Evolutionary conservation across 148 eudicot genomes (phyloP), one percentile per base, ranked within the genome.

Genomic region (Polygonum maritimum): DNA sequence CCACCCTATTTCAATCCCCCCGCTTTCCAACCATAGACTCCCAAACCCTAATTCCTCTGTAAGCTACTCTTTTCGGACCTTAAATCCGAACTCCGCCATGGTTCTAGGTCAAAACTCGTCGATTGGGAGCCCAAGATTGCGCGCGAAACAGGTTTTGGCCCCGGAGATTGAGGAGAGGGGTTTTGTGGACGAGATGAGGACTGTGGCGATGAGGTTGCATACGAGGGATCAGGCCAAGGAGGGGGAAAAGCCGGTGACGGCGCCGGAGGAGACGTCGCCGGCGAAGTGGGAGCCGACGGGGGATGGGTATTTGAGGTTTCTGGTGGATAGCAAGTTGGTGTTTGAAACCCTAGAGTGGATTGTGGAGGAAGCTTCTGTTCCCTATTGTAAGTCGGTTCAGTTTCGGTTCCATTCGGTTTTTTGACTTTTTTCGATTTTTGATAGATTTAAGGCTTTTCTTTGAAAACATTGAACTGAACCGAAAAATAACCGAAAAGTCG

Each of bases 141-240:
- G 77, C 54, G 48, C 71, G 80, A 81, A 39, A 76, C 79, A 60
- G 45, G 80, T 74, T 55, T 79, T 74, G 63, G 33, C 65, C 0
- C 5, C 72, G 55, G 74, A 71, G 21, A 22, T 88, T 21, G 84
- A 70, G 26, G 7, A 19, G 9, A 70, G 40, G 26, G 96, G 97
- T 74, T 92, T 95, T 83, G 97, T 92, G 83, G 98, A 95, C 83
- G 97, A 95, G 76, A 92, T 95, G 98, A 95, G 98, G 72, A 80
- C 81, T 48, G 97, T 95, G 81, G 98, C 98, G 2, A 94, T 94
- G 98, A 92, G 82, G 54, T 71, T 94, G 80, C 98, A 94, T 73
- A 89, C 91, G 0, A 92, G 73, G 76, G 98, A 94, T 41, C 98
- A 94, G 62, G 85, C 97, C 3, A 90, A 62, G 74, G 97, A 92